A percentile compares a stretch with the other conserved stretches of the same genome.
Conservation (phyloP, 2,329 filamentous ascomycete genomes). For the Fusarium euwallaceae region DNA sequence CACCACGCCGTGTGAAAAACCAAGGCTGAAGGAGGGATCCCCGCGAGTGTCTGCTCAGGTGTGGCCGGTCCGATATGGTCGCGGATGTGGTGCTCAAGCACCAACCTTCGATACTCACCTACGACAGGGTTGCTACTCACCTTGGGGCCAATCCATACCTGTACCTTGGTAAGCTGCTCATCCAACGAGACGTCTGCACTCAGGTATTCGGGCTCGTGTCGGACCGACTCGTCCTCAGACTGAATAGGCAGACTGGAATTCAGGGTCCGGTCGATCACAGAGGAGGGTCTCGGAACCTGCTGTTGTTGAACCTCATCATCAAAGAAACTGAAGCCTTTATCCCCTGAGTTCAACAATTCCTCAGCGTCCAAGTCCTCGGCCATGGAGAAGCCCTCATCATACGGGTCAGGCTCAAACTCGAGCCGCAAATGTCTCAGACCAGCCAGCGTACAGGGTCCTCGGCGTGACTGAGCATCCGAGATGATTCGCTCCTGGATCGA, state of each 20-base stretch:
- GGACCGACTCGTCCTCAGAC: slow-evolving; percentile 13
- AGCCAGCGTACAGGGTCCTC: slow-evolving; percentile 58
- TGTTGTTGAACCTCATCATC: slow-evolving; percentile 33
- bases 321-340: slow-evolving; percentile 62
- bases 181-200: slow-evolving; percentile 44
- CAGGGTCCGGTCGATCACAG: background rate
- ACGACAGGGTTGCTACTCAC: slow-evolving; percentile 54
- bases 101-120: slow-evolving; percentile 62
- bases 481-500: slow-evolving; percentile 65
- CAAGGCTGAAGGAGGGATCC: slow-evolving; percentile 60
- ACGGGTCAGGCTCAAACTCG: slow-evolving; percentile 64
- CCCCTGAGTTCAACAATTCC: slow-evolving; percentile 56
- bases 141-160: slow-evolving; percentile 64
- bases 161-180: slow-evolving; percentile 40
- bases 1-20: slow-evolving; percentile 68
- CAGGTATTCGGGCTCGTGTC: slow-evolving; percentile 42
- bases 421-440: slow-evolving; percentile 68
- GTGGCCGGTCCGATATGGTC: slow-evolving; percentile 60
- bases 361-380: slow-evolving; percentile 57
- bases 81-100: slow-evolving; percentile 53
- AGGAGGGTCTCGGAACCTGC: slow-evolving; percentile 18
- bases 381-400: slow-evolving; percentile 52
- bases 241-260: slow-evolving; percentile 13
- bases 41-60: slow-evolving; percentile 63
- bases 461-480: slow-evolving; percentile 50